Conservation (phyloP, 2,329 filamentous ascomycete genomes). For the Uncinocarpus reesii region DNA sequence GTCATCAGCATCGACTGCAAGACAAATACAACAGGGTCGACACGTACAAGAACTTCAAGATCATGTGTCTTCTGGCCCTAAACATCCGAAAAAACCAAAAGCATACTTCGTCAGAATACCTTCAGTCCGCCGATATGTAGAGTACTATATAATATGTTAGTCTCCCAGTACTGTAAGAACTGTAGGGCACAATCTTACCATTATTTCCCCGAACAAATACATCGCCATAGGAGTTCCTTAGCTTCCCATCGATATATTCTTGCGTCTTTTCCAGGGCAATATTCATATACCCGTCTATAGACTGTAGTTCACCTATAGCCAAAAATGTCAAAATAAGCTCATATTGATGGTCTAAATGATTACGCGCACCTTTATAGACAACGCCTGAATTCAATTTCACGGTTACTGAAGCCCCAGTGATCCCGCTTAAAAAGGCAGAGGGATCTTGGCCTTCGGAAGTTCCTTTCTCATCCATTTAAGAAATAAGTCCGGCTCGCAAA, state of each 20-base stretch:
- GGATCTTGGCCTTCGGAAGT: conserved; percentile 73
- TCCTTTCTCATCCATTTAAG: conserved; percentile 63
- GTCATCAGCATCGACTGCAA: too few relatives aligned
- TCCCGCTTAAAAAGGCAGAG: conserved; percentile 83
- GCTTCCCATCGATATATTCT: conserved; percentile 77
- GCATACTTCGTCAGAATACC: background rate
- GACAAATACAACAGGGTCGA: background rate
- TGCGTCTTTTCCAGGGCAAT: conserved; percentile 93
- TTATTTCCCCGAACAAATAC: conserved; percentile 96
- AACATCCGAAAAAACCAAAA: background rate
- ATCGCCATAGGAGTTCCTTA: conserved; percentile 79
- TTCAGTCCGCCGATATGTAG: conserved; percentile 15
- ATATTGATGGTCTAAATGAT: background rate
- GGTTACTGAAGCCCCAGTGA: conserved; percentile 86
- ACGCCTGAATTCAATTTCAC: conserved; percentile 99
- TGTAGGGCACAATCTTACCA: conserved; percentile 43
- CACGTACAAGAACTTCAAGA: background rate
- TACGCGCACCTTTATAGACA: conserved; percentile 67
- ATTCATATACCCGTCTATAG: conserved; percentile 99
- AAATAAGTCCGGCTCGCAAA: too few relatives aligned
- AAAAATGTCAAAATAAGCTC: background rate
- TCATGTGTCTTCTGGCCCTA: too few relatives aligned
- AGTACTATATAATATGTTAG: conserved; percentile 12
- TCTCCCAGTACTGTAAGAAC: conserved; percentile 17
- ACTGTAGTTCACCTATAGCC: conserved; percentile 79